Evolutionary conservation across 306 rosid genomes (phyloP), one percentile per base, ranked within the genome.

Genomic region (Castanopsis chinensis): DNA sequence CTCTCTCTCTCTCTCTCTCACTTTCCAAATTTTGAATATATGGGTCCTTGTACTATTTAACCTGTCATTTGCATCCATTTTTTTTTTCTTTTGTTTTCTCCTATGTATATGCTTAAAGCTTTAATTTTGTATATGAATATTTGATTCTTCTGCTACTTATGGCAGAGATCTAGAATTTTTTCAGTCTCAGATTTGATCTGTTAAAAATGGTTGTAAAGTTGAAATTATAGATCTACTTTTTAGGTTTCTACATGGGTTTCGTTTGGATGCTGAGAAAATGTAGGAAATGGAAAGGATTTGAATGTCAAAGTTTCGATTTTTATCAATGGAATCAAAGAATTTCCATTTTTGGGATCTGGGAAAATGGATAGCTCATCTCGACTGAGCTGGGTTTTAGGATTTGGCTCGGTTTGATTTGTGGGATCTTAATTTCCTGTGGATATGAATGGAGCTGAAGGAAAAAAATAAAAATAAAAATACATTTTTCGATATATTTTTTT

Each of bases 21-120:
- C 93, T 43, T 79, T 77, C 83, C 73, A 84, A 82, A 79, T 71
- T 88, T 92, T 91, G 92, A 90, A 92, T 92, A 79, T 81, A 91
- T 88, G 97, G 96, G 97, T 87, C 93, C 91, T 86, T 80, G 84
- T 86, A 89, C 95, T 85, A 76, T 72, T 89, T 61, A 76, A 56
- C 88, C 82, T 85, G 85, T 83, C 89, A 78, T 78, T 84, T 91
- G 85, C 88, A 82, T 84, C 79, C 72, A 61, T 74, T 61, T 77
- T 74, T 72, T 72, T 84, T 82, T 60, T 72, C 75, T 74, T 77
- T 74, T 72, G 79, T 82, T 60, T 72, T 77, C 71, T 21, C 80
- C 56, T 84, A 79, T 81, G 23, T 82, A 54, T 86, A 30, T 76
- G 59, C 82, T 21, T 74, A 23, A 23, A 75, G 60, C 76, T 74